Evolutionary conservation across 768 basidiomycete genomes (phyloP).

Genomic region (Amanita pallidorosea): DNA sequence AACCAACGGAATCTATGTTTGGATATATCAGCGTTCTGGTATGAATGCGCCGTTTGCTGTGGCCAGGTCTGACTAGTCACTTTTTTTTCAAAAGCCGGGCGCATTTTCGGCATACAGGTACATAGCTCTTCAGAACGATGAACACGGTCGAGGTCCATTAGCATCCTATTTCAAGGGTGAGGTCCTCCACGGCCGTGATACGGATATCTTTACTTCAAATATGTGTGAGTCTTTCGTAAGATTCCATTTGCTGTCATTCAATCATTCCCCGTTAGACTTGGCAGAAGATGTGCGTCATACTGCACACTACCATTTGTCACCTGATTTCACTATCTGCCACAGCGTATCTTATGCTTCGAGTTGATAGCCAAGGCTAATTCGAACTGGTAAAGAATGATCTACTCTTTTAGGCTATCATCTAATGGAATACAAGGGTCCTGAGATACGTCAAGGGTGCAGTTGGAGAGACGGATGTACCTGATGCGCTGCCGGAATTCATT

Average conservation of each 20-base stretch:
- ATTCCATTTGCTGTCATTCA: constrained; percentile 4
- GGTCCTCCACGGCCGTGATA: constrained; percentile 69
- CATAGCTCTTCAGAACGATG: constrained; percentile 83
- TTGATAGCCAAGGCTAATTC: constrained; percentile 68
- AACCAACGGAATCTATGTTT: constrained; percentile 80
- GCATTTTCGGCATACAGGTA: constrained; percentile 91
- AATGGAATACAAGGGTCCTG: constrained; percentile 58
- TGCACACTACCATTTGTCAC: not conserved
- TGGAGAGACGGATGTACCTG: constrained; percentile 92
- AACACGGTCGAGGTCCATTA: constrained; percentile 72
- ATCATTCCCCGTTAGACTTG: constrained; percentile 41
- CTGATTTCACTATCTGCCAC: constrained; percentile 7
- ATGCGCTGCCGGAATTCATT: constrained; percentile 88
- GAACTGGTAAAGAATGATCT: constrained; percentile 36
- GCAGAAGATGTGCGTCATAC: constrained; percentile 67
- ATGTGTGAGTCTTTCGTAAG: constrained; percentile 57
- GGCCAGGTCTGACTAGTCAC: not conserved
- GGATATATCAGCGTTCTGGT: constrained; percentile 96
- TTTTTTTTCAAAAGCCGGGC: constrained; percentile 44
- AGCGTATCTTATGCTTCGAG: constrained; percentile 81
- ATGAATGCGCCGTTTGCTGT: constrained; percentile 9
- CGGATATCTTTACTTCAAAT: constrained; percentile 91
- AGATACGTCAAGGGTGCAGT: constrained; percentile 93
- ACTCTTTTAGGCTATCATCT: constrained; percentile 8
- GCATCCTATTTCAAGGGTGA: constrained; percentile 98